Conservation (phyloP, 345 rosid species). For the Adansonia digitata region DNA sequence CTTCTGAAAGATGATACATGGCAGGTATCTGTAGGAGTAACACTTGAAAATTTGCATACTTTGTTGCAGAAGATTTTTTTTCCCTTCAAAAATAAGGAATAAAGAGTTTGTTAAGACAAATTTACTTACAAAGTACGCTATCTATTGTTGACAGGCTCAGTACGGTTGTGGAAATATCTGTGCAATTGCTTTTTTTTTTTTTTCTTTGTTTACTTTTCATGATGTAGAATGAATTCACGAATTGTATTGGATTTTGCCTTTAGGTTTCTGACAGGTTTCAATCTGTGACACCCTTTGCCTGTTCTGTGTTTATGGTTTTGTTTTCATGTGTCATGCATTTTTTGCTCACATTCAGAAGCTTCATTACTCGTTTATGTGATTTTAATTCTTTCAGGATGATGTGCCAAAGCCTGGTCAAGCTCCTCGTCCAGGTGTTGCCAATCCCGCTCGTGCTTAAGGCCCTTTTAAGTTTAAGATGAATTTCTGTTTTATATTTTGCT, state of each 20-base stretch:
- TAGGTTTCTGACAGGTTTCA: neutral
- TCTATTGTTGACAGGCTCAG: neutral
- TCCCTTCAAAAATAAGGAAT: neutral
- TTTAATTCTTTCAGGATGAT: slow-evolving; percentile 41
- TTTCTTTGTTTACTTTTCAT: neutral
- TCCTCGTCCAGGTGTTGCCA: slow-evolving; percentile 48
- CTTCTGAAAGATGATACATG: neutral
- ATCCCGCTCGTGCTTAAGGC: slow-evolving; percentile 39
- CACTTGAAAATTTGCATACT: neutral
- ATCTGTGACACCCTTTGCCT: neutral
- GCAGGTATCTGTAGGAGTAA: neutral
- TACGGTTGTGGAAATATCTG: neutral
- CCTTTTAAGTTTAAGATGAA: neutral
- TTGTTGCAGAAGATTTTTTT: neutral
- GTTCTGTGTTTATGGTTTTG: neutral
- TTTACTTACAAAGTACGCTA: neutral
- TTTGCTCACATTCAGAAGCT: neutral
- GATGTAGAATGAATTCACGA: neutral
- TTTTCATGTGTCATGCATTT: neutral
- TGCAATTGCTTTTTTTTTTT: neutral
- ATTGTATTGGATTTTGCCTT: neutral
- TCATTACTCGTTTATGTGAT: neutral
- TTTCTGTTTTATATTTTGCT: slow-evolving; percentile 11
- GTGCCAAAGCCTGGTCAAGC: slow-evolving; percentile 61
- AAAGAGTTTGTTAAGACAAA: neutral